These are phyloP conservation scores for Imleria badia DNA, from an alignment of 768 basidiomycete genomes.

Conservation along the genomic window DNA sequence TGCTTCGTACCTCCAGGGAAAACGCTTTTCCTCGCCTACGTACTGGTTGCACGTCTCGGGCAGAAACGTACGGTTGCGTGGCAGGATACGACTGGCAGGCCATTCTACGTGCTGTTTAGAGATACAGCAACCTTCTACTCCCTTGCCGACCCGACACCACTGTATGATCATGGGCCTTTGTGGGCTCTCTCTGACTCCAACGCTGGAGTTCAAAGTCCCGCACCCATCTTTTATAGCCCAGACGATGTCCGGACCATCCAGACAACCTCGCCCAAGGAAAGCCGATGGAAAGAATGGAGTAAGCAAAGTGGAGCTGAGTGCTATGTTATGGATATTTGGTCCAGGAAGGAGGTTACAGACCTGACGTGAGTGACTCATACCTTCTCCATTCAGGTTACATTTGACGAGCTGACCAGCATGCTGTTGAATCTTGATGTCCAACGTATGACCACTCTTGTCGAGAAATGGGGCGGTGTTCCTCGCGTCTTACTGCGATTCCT, in stretches of 20 bases:
- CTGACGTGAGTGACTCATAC: background rate
- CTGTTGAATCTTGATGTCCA: too few species aligned
- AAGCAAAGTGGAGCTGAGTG: background rate
- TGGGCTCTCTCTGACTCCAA: too few species aligned
- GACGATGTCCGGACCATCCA: background rate
- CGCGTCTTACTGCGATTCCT: background rate
- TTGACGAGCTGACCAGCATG: too few species aligned
- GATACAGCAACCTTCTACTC: background rate
- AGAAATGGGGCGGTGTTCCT: background rate
- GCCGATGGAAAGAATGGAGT: background rate
- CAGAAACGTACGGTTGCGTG: background rate
- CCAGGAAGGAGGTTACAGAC: background rate
- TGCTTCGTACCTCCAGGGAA: background rate
- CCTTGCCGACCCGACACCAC: fast-evolving
- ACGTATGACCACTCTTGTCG: too few species aligned
- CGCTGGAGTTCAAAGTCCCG: too few species aligned
- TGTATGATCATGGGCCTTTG: background rate
- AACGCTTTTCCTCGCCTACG: too few species aligned
- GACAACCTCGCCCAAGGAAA: background rate
- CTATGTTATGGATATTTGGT: constrained; percentile 6
- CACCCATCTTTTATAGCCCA: background rate
- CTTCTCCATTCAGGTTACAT: background rate
- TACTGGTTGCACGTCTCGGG: too few species aligned
- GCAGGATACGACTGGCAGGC: background rate
- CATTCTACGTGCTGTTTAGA: too few species aligned